Evolutionary conservation across 2,329 filamentous ascomycete genomes (phyloP), one percentile per base, ranked within the genome.

Genomic region (Fusarium ambrosium): DNA sequence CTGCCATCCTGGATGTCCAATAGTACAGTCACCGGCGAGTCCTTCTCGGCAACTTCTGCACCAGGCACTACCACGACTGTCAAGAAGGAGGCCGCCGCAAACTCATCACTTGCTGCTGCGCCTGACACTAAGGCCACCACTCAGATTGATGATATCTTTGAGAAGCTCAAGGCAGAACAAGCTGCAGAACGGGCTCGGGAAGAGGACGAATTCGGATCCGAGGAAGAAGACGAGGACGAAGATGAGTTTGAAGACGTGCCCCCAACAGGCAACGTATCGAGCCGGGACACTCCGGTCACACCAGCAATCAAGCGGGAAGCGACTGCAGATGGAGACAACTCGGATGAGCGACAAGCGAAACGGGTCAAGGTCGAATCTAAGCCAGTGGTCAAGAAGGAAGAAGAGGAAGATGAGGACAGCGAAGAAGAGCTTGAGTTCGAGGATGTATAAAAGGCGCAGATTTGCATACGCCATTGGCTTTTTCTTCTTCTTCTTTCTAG

Each of bases 1-100:
- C 83, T 95, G 70, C 93, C 93, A 3, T 84, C 87, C 10, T 94
- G 93, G 92, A 93, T 94, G 84, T 90, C 91, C 1, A 89, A 92
- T 66, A 93, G 91, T 72, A 94, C 92, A 2, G 89, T 94, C 58
- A 91, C 87, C 6, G 90, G 90, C 61, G 87, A 91, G 68, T 88
- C 89, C n/a, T 93, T 90, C 80, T 82, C 85, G 45, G 84, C 77
- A 6, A 76, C 69, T 14, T 81, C 75, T 29, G 65, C 64, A 9
- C 48, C 73, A 29, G 73, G 69, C 13, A 63, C 60, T 20, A 60
- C 62, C 18, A 27, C 69, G 3, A 62, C 79, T 70, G 75, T 81
- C 24, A 83, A 84, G 22, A 82, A 85, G 69, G 85, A 86, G 32
- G 84, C 85, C 29, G 82, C 81, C 48, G 89, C 89, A 79, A 87